Conservation (phyloP, 208 protist species). For the Naegleria gruberi region DNA sequence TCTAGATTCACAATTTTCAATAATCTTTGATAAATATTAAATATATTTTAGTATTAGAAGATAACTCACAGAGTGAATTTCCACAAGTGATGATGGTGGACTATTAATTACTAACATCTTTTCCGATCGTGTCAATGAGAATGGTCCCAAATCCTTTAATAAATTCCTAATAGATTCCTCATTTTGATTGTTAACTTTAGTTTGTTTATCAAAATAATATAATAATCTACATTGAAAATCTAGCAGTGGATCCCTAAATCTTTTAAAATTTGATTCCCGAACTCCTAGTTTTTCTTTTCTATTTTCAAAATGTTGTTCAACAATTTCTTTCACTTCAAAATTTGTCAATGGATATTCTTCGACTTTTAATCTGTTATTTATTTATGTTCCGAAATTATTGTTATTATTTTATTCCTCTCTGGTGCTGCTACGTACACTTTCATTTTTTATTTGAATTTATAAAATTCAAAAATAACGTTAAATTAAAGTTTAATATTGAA, state of each 20-base stretch:
- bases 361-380: neutral
- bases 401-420: too few species aligned
- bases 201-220: conserved; percentile 13
- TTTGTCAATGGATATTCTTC: neutral
- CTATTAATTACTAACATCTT: neutral
- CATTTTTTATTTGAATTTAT: too few species aligned
- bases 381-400: too few species aligned
- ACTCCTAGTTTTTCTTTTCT: neutral
- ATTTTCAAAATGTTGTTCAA: neutral
- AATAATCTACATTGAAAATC: neutral
- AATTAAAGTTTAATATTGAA: too few species aligned
- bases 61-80: neutral
- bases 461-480: too few species aligned
- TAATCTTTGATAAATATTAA: neutral
- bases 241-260: neutral
- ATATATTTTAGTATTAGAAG: neutral
- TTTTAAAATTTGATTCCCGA: neutral
- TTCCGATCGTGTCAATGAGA: neutral
- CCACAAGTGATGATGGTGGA: neutral
- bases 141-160: neutral
- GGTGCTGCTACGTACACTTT: too few species aligned
- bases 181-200: neutral
- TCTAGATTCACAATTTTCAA: neutral
- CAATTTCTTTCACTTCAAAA: neutral
- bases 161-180: neutral